Evolutionary conservation across 805 yeast genomes (phyloP).

Genomic region (Metschnikowia noctiluminum): DNA sequence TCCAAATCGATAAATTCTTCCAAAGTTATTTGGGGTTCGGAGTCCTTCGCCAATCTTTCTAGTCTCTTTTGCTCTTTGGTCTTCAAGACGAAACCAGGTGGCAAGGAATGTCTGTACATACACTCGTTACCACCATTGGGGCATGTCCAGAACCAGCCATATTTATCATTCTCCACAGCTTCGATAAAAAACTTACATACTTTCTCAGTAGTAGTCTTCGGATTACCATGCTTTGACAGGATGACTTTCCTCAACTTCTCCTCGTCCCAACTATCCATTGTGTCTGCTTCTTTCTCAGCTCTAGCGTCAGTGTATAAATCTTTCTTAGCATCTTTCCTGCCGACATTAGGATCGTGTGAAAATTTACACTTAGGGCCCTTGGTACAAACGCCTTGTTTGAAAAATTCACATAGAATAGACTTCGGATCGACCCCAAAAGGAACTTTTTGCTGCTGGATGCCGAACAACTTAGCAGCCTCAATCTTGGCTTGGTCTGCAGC

Average conservation of each 20-base stretch:
- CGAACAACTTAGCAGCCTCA: slow-evolving; percentile 79
- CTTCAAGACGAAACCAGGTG: slow-evolving; percentile 94
- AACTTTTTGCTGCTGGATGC: slow-evolving; percentile 73
- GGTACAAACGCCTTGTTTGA: slow-evolving; percentile 82
- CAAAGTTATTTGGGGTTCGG: slow-evolving; percentile 84
- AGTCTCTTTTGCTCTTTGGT: slow-evolving; percentile 93
- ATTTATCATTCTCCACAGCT: slow-evolving; percentile 95
- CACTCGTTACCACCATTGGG: slow-evolving; percentile 93
- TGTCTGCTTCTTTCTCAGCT: slow-evolving; percentile 67
- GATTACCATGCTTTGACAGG: slow-evolving; percentile 90
- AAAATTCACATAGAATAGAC: slow-evolving; percentile 83
- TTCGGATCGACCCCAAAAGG: slow-evolving; percentile 98
- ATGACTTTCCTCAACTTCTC: slow-evolving; percentile 87
- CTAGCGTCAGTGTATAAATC: slow-evolving; percentile 92
- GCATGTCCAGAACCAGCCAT: slow-evolving; percentile 99
- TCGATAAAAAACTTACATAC: slow-evolving; percentile 93
- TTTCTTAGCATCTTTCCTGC: slow-evolving; percentile 83
- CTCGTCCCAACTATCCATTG: slow-evolving; percentile 97
- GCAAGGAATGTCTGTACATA: slow-evolving; percentile 92
- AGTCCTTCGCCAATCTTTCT: slow-evolving; percentile 80
- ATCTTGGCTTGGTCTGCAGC: slow-evolving; percentile 86
- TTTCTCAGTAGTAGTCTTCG: slow-evolving; percentile 88
- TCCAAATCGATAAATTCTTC: slow-evolving; percentile 96
- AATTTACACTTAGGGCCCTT: slow-evolving; percentile 87
- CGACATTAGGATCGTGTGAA: slow-evolving; percentile 82